phyloP scores from a whole-genome alignment of 768 basidiomycete genomes.

The Hydnomerulius pinastri region DNA sequence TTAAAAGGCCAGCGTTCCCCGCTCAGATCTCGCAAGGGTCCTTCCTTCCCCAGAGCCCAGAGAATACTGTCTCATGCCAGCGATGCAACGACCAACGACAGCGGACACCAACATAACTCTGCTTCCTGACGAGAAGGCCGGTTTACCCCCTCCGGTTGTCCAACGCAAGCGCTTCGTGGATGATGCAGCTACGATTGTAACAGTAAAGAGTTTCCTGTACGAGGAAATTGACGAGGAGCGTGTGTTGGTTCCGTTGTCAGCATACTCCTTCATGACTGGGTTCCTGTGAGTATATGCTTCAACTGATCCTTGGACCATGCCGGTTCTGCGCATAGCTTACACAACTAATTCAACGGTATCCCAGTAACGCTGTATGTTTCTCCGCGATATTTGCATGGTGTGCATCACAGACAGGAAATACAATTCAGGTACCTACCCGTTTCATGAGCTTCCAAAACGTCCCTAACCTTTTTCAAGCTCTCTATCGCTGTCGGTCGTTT shows the following conservation, averaged over 20 bases:
- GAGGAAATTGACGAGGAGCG: slow-evolving; percentile 9
- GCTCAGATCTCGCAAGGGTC: background rate
- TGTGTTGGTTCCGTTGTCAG: slow-evolving; percentile 54
- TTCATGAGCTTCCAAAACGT: slow-evolving; percentile 1
- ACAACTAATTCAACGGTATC: too few relatives aligned
- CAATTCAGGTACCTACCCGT: slow-evolving; percentile 50
- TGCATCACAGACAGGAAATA: slow-evolving; percentile 79
- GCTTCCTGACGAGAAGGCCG: background rate
- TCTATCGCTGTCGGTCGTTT: slow-evolving; percentile 76
- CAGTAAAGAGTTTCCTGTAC: slow-evolving; percentile 4
- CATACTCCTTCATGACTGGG: slow-evolving; percentile 75
- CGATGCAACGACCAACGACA: background rate
- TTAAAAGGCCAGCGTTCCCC: background rate
- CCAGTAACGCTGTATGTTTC: slow-evolving; percentile 69
- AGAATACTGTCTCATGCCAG: background rate
- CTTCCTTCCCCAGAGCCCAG: background rate
- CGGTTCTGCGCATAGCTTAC: too few relatives aligned
- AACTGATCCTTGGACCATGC: background rate
- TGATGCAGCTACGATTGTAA: background rate
- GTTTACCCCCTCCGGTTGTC: slow-evolving; percentile 8
- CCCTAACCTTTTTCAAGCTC: slow-evolving; percentile 44
- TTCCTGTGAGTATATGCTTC: slow-evolving; percentile 52
- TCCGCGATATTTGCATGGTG: slow-evolving; percentile 80
- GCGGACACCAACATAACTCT: background rate
- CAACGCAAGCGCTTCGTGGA: background rate